Evolutionary conservation across 176 grass and related monocot genomes (phyloP), one percentile per base, ranked within the genome.

Genomic region (Puccinellia tenuiflora): DNA sequence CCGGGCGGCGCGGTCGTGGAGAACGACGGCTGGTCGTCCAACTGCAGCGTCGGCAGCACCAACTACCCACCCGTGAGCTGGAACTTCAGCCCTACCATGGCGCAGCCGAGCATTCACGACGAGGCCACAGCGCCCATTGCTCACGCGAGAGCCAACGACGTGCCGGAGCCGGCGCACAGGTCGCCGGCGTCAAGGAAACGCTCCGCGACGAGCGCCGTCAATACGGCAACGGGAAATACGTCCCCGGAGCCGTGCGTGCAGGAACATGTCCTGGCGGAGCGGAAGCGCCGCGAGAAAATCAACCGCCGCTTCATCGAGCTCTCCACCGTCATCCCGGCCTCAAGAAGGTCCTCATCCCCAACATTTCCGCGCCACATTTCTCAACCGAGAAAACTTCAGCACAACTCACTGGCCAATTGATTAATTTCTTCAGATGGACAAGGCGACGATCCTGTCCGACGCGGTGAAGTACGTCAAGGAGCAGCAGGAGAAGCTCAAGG

Each of bases 251-350:
- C 61, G 24, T 80, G 63, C 33, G 71, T 71, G n/a, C 90, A 87
- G 65, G 90, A 96, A 22, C 93, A 96, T 70, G 80, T 92, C 40
- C 79, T 96, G 51, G 88, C 93, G 5, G 93, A 96, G 80, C 63
- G 93, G 30, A 88, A 79, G 88, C 73, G 93, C 34, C 62, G 93
- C 82, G 93, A 92, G 86, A 96, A 91, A 83, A 92, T 96, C 83
- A 96, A 93, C 53, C 80, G 92, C 46, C 78, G 80, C 3, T 96
- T 92, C 79, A 82, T 92, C 68, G 93, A 93, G 76, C 90, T 92
- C 75, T 92, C 90, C 60, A 84, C 86, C 31, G 68, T 91, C 53
- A 96, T 96, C 71, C 93, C 16, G 80, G 71, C 56, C 88, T 92
- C 20, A 96, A 96, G 65, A 96, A 96, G 93, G 93, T 92, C 86